Evolutionary conservation across 2,329 filamentous ascomycete genomes (phyloP).

Genomic region (Epichloe uncinata): DNA sequence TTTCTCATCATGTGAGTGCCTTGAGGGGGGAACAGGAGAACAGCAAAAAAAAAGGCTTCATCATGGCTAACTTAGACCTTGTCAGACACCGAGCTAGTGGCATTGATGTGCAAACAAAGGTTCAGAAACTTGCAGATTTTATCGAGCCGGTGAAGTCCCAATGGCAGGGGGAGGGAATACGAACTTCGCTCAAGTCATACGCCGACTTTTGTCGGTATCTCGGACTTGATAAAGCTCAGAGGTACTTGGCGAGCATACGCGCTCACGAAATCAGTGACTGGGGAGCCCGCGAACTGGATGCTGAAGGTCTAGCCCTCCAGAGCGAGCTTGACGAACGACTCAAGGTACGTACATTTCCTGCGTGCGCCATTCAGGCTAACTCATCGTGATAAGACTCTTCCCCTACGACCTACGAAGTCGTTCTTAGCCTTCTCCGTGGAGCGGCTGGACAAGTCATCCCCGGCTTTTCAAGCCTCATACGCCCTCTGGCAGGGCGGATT

Average conservation of each 20-base stretch:
- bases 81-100: conserved; percentile 64
- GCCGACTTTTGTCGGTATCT: conserved; percentile 67
- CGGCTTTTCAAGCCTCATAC: conserved; percentile 62
- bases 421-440: conserved; percentile 90
- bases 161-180: conserved; percentile 63
- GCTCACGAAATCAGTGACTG: conserved; percentile 73
- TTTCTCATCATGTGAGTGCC: conserved; percentile 70
- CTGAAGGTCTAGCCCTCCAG: conserved; percentile 67
- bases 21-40: background rate
- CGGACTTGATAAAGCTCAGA: conserved; percentile 65
- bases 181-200: conserved; percentile 58
- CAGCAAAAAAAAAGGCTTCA: background rate
- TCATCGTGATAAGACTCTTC: conserved; percentile 41
- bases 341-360: conserved; percentile 31
- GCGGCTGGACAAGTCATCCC: conserved; percentile 61
- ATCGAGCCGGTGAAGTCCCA: conserved; percentile 67
- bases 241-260: conserved; percentile 60
- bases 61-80: background rate
- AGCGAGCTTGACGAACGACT: conserved; percentile 63
- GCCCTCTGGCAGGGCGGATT: conserved; percentile 77
- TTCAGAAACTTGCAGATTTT: conserved; percentile 62
- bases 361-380: conserved; percentile 6
- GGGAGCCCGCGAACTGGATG: conserved; percentile 64
- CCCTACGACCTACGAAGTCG: conserved; percentile 77
- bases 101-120: conserved; percentile 56